phyloP scores from a whole-genome alignment of 2,329 filamentous ascomycete species.

The Myriangium duriaei region DNA sequence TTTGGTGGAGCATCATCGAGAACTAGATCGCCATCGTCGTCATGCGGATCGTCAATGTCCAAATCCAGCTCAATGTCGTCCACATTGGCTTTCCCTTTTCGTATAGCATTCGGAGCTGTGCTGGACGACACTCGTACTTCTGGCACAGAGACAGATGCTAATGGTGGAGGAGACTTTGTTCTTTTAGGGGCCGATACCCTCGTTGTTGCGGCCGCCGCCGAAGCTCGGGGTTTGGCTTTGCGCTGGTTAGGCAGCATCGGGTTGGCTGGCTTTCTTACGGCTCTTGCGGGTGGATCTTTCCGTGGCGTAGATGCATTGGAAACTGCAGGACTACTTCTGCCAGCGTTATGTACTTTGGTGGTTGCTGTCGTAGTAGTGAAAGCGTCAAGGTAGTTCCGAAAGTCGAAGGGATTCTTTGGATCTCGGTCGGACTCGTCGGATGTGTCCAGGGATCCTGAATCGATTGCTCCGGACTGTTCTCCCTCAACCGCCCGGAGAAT shows the following conservation, averaged over 20 bases:
- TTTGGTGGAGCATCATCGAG: slow-evolving; percentile 4
- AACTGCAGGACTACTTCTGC: slow-evolving; percentile 14
- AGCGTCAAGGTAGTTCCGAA: slow-evolving; percentile 30
- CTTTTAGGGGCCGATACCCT: no score
- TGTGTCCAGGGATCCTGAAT: background rate
- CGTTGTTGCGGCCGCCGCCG: slow-evolving; percentile 13
- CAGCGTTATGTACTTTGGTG: slow-evolving; percentile 3
- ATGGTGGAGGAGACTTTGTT: background rate
- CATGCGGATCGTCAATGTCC: slow-evolving; percentile 17
- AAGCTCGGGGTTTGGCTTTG: slow-evolving; percentile 7
- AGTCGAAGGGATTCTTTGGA: slow-evolving; percentile 36
- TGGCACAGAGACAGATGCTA: slow-evolving; percentile 3
- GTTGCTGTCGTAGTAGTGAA: slow-evolving; percentile 16
- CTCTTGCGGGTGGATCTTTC: slow-evolving; percentile 9
- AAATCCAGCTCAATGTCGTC: slow-evolving; percentile 13
- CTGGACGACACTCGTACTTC: slow-evolving; percentile 19
- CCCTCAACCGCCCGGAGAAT: slow-evolving; percentile 29
- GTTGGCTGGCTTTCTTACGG: slow-evolving; percentile 8
- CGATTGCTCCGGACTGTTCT: slow-evolving; percentile 15
- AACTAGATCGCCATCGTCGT: slow-evolving; percentile 13
- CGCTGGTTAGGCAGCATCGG: slow-evolving; percentile 3
- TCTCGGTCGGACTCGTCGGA: slow-evolving; percentile 27
- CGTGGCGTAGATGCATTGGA: slow-evolving; percentile 13
- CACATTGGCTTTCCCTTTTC: slow-evolving; percentile 12
- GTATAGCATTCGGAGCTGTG: slow-evolving; percentile 9